Evolutionary conservation across 2,329 filamentous ascomycete species (phyloP).

Genomic region (Botrytis deweyae): DNA sequence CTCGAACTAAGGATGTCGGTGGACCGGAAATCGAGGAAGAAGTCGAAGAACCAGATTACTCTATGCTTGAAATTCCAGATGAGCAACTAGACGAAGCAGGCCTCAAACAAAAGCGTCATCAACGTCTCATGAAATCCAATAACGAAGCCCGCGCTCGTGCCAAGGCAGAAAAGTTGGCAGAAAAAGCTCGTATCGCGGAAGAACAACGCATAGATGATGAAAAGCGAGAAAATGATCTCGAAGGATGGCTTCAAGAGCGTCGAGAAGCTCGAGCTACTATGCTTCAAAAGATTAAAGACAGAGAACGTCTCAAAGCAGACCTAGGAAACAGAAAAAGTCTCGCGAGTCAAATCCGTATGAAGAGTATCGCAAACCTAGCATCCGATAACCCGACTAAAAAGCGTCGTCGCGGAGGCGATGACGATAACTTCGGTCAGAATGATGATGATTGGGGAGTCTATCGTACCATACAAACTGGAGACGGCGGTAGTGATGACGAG

Average conservation of each 20-base stretch:
- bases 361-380: conserved; percentile 92
- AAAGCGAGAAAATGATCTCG: conserved; percentile 77
- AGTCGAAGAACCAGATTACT: conserved; percentile 78
- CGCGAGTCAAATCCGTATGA: conserved; percentile 96
- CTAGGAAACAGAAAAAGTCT: conserved; percentile 95
- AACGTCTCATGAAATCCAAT: conserved; percentile 90
- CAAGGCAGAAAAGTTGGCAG: conserved; percentile 92
- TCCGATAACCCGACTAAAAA: conserved; percentile 85
- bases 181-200: conserved; percentile 80
- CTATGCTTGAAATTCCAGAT: conserved; percentile 83
- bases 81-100: conserved; percentile 90
- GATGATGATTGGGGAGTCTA: conserved; percentile 99
- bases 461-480: conserved; percentile 83
- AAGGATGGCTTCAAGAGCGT: conserved; percentile 82
- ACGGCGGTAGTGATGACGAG: conserved; percentile 82
- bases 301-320: conserved; percentile 89
- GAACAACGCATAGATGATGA: conserved; percentile 82
- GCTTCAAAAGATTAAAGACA: conserved; percentile 85
- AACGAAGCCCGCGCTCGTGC: conserved; percentile 90
- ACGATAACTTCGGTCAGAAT: conserved; percentile 95
- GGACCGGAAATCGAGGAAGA: conserved; percentile 76
- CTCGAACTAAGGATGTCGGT: conserved; percentile 89
- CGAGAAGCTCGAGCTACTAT: conserved; percentile 68
- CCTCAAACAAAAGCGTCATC: conserved; percentile 88
- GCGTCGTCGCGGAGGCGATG: conserved; percentile 80